phyloP scores from a whole-genome alignment of 495 filamentous ascomycete species.

The Trichoderma gamsii region DNA sequence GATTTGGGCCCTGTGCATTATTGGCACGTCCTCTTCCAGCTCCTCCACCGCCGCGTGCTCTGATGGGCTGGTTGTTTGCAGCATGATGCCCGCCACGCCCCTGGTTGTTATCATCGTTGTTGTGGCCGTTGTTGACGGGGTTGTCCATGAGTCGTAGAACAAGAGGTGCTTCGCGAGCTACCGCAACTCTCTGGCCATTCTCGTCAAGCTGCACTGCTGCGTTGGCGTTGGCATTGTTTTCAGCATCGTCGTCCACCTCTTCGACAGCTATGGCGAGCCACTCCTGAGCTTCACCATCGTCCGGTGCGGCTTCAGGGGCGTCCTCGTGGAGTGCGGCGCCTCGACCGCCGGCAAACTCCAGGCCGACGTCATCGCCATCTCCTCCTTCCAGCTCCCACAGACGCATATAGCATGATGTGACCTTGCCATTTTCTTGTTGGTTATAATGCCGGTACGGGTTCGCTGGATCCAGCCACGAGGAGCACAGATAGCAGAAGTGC shows the following conservation, averaged over 20 bases:
- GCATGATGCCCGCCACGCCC: not conserved
- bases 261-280: slow-evolving; percentile 17
- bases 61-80: not conserved
- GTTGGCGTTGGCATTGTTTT: slow-evolving; percentile 24
- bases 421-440: slow-evolving; percentile 35
- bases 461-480: slow-evolving; percentile 67
- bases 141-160: slow-evolving; percentile 45
- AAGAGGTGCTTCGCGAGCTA: slow-evolving; percentile 48
- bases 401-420: slow-evolving; percentile 67
- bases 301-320: not conserved
- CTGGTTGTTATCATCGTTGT: slow-evolving; percentile 19
- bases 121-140: slow-evolving; percentile 16
- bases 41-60: slow-evolving; percentile 1
- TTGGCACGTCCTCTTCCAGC: slow-evolving; percentile 5
- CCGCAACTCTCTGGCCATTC: slow-evolving; percentile 27
- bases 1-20: slow-evolving; percentile 14
- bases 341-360: slow-evolving; percentile 45
- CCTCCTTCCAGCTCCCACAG: slow-evolving; percentile 86
- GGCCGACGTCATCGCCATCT: slow-evolving; percentile 59
- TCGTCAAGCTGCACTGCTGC: slow-evolving; percentile 17
- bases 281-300: not conserved
- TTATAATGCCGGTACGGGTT: slow-evolving; percentile 94
- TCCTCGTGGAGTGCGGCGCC: slow-evolving; percentile 20
- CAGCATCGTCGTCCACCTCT: slow-evolving; percentile 16
- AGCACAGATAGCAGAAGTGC: slow-evolving; percentile 96